Evolutionary conservation across 768 basidiomycete species (phyloP).

Genomic region (Dacryopinax primogenitus): DNA sequence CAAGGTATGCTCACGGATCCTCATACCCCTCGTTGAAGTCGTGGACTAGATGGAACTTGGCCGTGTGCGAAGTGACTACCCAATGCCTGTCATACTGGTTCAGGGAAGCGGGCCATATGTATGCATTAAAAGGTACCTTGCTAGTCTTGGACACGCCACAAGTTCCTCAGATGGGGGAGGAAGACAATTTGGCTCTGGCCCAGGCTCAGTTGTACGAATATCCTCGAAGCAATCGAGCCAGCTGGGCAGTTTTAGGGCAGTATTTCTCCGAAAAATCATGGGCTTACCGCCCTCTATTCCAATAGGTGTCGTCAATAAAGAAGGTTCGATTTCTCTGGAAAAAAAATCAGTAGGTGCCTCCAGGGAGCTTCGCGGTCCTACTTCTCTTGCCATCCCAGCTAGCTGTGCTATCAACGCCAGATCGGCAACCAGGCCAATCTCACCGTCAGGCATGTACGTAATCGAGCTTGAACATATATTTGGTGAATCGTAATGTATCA

Average conservation of each 20-base stretch:
- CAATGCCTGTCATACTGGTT: constrained; percentile 39
- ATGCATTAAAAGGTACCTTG: constrained; percentile 36
- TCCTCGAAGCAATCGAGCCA: constrained; percentile 58
- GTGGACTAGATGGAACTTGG: constrained; percentile 50
- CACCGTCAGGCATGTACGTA: constrained; percentile 58
- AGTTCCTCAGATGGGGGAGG: constrained; percentile 54
- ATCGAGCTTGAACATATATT: constrained; percentile 46
- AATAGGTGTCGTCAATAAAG: constrained; percentile 54
- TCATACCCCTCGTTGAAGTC: constrained; percentile 46
- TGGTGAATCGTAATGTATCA: constrained; percentile 21
- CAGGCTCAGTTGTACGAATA: constrained; percentile 40
- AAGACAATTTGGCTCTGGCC: constrained; percentile 50
- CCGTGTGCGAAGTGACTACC: constrained; percentile 55
- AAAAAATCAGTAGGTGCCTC: constrained; percentile 7
- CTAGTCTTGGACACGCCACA: constrained; percentile 57
- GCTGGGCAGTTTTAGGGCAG: constrained; percentile 25
- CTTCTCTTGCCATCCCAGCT: constrained; percentile 54
- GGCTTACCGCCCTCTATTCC: constrained; percentile 58
- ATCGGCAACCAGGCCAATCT: constrained; percentile 52
- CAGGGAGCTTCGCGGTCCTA: constrained; percentile 21
- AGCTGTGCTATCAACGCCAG: constrained; percentile 54
- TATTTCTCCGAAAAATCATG: background rate
- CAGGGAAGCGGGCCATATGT: constrained; percentile 10
- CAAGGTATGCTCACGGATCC: constrained; percentile 39
- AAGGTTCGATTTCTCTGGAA: constrained; percentile 49